Conservation (phyloP, 306 rosid species). For the Hippophae gyantsensis region DNA sequence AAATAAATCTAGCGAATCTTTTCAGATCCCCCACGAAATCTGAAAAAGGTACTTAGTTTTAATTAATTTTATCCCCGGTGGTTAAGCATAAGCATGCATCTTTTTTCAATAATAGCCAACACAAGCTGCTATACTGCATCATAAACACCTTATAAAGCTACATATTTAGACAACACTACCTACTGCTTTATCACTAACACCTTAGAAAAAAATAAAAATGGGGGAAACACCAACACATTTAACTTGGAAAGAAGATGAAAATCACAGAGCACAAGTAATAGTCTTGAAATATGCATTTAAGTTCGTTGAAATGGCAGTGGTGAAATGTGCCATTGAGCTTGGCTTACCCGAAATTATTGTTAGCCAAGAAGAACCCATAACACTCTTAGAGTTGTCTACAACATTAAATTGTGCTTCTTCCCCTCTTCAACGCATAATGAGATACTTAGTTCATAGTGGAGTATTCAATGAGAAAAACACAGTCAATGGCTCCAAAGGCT, state of each 20-base stretch:
- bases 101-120: too few relatives aligned
- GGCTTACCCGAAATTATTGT: slow-evolving; percentile 43
- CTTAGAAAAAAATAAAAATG: background rate
- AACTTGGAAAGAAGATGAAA: slow-evolving; percentile 5
- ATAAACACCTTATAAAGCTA: too few relatives aligned
- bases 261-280: slow-evolving; percentile 14
- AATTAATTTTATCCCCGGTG: too few relatives aligned
- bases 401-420: slow-evolving; percentile 18
- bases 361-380: slow-evolving; percentile 25
- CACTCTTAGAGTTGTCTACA: slow-evolving; percentile 34
- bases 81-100: too few relatives aligned
- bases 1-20: too few relatives aligned
- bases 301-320: slow-evolving; percentile 33
- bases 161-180: background rate
- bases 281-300: slow-evolving; percentile 42
- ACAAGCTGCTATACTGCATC: too few relatives aligned
- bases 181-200: too few relatives aligned
- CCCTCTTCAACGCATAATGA: slow-evolving; percentile 21
- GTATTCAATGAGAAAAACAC: slow-evolving; percentile 25
- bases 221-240: background rate
- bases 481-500: background rate
- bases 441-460: slow-evolving; percentile 27
- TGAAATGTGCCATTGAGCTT: slow-evolving; percentile 50
- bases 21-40: too few relatives aligned
- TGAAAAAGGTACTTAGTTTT: too few relatives aligned